Percentiles rank a stretch among this genome's conserved stretches.
Evolutionary conservation across 2,329 filamentous ascomycete species (phyloP).

Genomic region (Ascochyta rabiei): DNA sequence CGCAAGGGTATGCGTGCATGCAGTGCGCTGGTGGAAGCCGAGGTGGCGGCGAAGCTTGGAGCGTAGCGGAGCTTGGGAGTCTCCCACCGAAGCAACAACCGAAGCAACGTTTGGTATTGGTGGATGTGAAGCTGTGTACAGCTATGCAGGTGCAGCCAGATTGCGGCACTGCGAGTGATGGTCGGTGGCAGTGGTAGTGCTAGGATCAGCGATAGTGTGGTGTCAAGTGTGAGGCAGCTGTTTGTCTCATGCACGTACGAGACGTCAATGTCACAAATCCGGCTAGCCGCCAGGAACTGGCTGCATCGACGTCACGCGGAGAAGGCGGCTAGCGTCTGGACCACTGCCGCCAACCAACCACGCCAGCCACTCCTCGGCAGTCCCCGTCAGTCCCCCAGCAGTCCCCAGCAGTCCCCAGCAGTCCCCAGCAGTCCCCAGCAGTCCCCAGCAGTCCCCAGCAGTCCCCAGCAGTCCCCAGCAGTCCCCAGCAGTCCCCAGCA

Average conservation of each 20-base stretch:
- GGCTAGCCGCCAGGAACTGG: constrained; percentile 26
- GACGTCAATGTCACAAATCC: constrained; percentile 24
- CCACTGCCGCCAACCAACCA: not conserved
- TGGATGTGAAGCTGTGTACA: constrained; percentile 4
- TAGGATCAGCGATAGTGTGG: not conserved
- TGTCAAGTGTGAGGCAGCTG: constrained; percentile 19
- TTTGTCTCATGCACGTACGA: constrained; percentile 17
- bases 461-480: too few relatives aligned
- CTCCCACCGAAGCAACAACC: not conserved
- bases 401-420: not conserved
- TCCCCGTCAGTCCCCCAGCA: too few relatives aligned
- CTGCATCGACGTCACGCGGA: constrained; percentile 20
- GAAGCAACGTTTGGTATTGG: not conserved
- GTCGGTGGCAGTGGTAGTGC: not conserved
- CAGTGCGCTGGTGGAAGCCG: constrained; percentile 10
- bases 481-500: not conserved
- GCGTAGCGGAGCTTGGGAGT: not conserved
- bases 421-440: too few relatives aligned
- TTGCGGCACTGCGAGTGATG: not conserved
- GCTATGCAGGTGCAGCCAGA: not conserved
- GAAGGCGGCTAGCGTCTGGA: constrained; percentile 2
- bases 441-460: too few relatives aligned
- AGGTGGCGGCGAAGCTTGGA: constrained; percentile 22
- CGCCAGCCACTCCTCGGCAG: not conserved
- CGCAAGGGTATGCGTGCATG: not conserved